Evolutionary conservation across 306 rosid species (phyloP).

Genomic region (Abrus pulchellus): DNA sequence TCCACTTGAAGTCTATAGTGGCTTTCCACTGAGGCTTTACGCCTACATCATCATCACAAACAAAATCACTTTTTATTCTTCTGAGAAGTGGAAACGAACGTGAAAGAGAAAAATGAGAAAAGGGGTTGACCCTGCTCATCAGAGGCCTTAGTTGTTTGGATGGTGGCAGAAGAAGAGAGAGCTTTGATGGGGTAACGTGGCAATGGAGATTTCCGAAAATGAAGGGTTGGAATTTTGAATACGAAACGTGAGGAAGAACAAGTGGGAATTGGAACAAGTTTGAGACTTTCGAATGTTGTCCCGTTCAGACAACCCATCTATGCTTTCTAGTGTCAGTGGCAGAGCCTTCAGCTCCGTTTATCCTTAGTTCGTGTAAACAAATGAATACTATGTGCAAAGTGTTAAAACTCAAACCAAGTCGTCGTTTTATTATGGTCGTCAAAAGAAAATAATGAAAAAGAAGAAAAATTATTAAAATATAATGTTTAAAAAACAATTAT

Average conservation of each 20-base stretch:
- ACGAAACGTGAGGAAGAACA: conserved; percentile 52
- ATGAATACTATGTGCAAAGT: too few relatives aligned
- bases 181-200: conserved; percentile 49
- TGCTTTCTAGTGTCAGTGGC: conserved; percentile 2
- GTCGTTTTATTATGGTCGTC: background rate
- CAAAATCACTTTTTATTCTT: background rate
- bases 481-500: too few relatives aligned
- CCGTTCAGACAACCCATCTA: conserved; percentile 54
- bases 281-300: conserved; percentile 59
- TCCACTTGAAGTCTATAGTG: conserved; percentile 94
- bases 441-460: too few relatives aligned
- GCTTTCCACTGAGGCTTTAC: conserved; percentile 87
- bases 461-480: too few relatives aligned
- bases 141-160: conserved; percentile 49
- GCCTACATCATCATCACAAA: conserved; percentile 51
- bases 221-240: conserved; percentile 42
- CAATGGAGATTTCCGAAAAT: conserved; percentile 49
- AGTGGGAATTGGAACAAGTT: conserved; percentile 55
- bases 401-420: background rate
- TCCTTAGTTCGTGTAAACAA: conserved; percentile 19
- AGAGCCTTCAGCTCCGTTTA: conserved; percentile 7
- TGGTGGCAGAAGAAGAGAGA: conserved; percentile 60
- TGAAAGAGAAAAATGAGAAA: background rate
- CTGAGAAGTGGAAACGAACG: conserved; percentile 8
- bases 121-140: conserved; percentile 63